A percentile compares a stretch with the other conserved stretches of the same genome.
Conservation (phyloP, 192 early-diverging fungal genomes). For the Coemansia sp. region DNA sequence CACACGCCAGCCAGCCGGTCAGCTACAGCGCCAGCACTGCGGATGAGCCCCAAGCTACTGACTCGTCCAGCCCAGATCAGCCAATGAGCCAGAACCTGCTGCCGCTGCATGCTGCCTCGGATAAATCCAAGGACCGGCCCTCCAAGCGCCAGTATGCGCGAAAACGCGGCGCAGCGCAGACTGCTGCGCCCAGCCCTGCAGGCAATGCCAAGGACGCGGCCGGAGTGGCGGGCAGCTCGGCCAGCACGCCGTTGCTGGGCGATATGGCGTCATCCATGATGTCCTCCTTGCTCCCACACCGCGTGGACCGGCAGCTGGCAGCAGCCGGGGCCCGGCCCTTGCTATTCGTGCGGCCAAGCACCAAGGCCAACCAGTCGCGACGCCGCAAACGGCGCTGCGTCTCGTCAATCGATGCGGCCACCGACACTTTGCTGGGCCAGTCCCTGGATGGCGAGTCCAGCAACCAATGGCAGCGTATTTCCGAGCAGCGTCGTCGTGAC, state of each 20-base stretch:
- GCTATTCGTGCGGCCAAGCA: constrained; percentile 45
- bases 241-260: constrained; percentile 17
- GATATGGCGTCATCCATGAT: neutral
- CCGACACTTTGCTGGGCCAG: neutral
- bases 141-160: neutral
- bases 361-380: constrained; percentile 22
- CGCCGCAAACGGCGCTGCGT: constrained; percentile 48
- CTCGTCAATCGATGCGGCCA: constrained; percentile 13
- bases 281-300: constrained; percentile 30
- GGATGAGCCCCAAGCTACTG: neutral
- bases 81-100: constrained; percentile 17
- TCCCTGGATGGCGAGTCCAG: constrained; percentile 7
- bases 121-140: neutral
- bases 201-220: constrained; percentile 1
- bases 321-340: constrained; percentile 39
- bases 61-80: constrained; percentile 11
- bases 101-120: neutral
- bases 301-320: constrained; percentile 50
- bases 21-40: neutral
- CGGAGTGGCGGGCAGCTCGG: constrained; percentile 5
- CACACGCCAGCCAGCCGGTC: neutral
- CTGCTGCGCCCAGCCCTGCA: constrained; percentile 9
- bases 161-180: neutral
- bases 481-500: constrained; percentile 49
- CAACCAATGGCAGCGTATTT: constrained; percentile 52